Evolutionary conservation across 1,284 basidiomycete genomes (phyloP), one percentile per base, ranked within the genome.

Genomic region (Microbotryum lychnidis-dioicae): DNA sequence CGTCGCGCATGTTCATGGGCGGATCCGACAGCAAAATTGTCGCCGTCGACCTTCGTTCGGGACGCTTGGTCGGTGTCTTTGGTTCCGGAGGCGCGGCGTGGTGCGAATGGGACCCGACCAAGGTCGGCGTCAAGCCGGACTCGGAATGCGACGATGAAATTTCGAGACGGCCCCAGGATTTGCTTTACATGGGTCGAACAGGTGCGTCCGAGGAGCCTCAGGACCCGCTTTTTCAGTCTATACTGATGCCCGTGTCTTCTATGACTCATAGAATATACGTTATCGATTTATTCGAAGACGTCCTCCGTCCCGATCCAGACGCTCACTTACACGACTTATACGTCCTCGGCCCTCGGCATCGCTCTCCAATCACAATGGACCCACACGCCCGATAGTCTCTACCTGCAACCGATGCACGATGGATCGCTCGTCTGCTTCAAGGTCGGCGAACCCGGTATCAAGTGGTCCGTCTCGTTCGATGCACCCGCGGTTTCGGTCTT

Each of bases 11-110:
- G 18, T 93, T 93, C 73, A 84, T 91, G 1, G 91, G 90, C 4
- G 82, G 82, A 73, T 92, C 92, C 76, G 85, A 89, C 73, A 91
- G 88, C 0, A 87, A 85, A 0, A 74, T 93, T 29, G 76, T 94
- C 44, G 78, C 88, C 48, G 79, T 94, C 16, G 88, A 92, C 72
- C 76, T 93, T 51, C 84, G 87, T 71, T 90, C 89, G 0, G 91
- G 91, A 2, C 81, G 80, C 67, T 81, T 94, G 61, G 88, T 87
- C 74, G 86, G 85, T 7, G 84, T 85, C 0, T 81, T 91, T 56
- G 85, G 85, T 48, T 72, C 74, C 25, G 37, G 37, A 42, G 75
- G 71, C 82, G 47, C 72, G 84, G 72, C 87, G 85, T 70, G 87
- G 88, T 73, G 75, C 86, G 60, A 86, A 85, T 67, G 83, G 81